These are phyloP conservation scores for Mycosphaerella sp. DNA, from an alignment of 2,329 filamentous ascomycete species.

Conservation along the genomic window DNA sequence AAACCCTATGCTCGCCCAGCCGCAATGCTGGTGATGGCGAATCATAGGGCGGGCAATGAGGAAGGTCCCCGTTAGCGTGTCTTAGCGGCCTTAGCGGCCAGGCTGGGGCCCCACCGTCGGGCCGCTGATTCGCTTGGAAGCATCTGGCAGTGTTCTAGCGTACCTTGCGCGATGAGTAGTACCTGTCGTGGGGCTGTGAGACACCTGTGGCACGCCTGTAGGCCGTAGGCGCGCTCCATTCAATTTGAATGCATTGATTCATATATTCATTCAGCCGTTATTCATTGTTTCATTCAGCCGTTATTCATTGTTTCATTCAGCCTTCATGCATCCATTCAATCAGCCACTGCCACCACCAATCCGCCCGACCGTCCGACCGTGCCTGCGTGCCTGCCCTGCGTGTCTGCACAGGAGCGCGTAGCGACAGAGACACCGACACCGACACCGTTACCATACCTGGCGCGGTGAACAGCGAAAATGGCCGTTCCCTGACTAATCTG, in stretches of 20 bases:
- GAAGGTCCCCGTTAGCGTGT: background rate
- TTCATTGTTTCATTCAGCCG: no score
- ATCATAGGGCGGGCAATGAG: background rate
- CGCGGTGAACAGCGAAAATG: background rate
- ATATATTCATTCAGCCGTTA: no score
- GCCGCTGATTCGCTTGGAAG: background rate
- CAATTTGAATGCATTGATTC: no score
- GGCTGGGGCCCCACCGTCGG: no score
- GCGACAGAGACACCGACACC: background rate
- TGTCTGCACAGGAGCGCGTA: no score
- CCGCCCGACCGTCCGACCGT: no score
- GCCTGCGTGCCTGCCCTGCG: no score
- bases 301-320: no score
- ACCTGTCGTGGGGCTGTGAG: background rate
- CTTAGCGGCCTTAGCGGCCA: background rate
- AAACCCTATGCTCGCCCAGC: conserved; percentile 8
- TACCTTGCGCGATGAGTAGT: background rate
- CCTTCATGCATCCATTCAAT: no score
- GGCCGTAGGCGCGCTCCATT: no score
- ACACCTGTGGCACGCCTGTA: no score
- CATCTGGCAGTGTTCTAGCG: background rate
- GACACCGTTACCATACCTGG: background rate
- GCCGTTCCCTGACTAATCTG: background rate
- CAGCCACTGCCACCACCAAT: no score
- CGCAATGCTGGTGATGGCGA: conserved; percentile 1